These are phyloP conservation scores for Fraxinus paxiana DNA, from an alignment of 305 asterid species.

Conservation along the genomic window DNA sequence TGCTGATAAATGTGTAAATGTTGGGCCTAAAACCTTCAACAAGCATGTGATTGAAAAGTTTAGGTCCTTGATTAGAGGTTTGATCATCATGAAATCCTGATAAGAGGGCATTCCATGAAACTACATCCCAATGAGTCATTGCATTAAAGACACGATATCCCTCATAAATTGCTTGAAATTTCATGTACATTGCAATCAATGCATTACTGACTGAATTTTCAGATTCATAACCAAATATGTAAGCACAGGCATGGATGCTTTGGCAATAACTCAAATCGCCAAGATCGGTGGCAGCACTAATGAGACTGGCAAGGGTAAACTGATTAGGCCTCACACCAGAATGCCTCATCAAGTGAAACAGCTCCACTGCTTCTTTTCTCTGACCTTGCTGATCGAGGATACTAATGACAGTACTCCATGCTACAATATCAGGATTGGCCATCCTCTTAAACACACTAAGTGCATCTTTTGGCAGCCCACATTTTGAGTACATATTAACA, in stretches of 20 bases:
- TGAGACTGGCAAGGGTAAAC: conserved; percentile 62
- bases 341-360: conserved; percentile 55
- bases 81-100: conserved; percentile 64
- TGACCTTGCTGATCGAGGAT: conserved; percentile 72
- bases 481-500: conserved; percentile 77
- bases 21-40: conserved; percentile 64
- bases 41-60: conserved; percentile 57
- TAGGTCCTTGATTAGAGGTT: conserved; percentile 51
- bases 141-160: conserved; percentile 48
- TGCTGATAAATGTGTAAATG: conserved; percentile 65
- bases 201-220: conserved; percentile 63
- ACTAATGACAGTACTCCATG: conserved; percentile 73
- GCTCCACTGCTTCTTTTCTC: conserved; percentile 56
- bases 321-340: conserved; percentile 69
- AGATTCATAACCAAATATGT: conserved; percentile 53
- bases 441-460: conserved; percentile 51
- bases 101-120: conserved; percentile 77
- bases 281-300: conserved; percentile 58
- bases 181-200: conserved; percentile 77
- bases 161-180: conserved; percentile 46
- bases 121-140: conserved; percentile 50
- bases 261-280: conserved; percentile 50
- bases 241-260: conserved; percentile 72
- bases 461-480: conserved; percentile 60
- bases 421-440: conserved; percentile 61